Percentiles rank a stretch among this genome's conserved stretches.
phyloP scores from a whole-genome alignment of 108 stramenopile species.

The Mediolabrus comicus region DNA sequence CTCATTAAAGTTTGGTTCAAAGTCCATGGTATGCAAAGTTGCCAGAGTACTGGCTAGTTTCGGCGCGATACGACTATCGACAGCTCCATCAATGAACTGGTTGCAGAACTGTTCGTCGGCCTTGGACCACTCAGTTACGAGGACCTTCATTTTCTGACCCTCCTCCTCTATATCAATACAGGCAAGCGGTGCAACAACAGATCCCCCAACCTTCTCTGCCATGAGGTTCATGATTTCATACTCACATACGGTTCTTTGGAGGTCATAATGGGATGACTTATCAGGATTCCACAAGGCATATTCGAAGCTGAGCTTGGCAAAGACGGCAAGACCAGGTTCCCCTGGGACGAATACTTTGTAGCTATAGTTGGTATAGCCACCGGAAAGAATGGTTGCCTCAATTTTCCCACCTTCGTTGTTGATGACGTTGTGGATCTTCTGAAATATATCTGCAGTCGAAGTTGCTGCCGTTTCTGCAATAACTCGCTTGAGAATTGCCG shows the following conservation, averaged over 20 bases:
- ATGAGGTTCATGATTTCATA: slow-evolving; percentile 30
- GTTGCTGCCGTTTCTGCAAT: background rate
- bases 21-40: slow-evolving; percentile 36
- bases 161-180: slow-evolving; percentile 32
- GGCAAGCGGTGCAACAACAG: slow-evolving; percentile 25
- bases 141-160: slow-evolving; percentile 47
- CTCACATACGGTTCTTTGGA: slow-evolving; percentile 34
- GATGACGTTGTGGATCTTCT: slow-evolving; percentile 6
- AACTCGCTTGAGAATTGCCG: background rate
- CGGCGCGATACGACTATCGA: slow-evolving; percentile 50
- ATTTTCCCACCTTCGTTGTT: slow-evolving; percentile 14
- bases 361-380: slow-evolving; percentile 39
- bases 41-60: slow-evolving; percentile 50
- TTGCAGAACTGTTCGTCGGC: slow-evolving; percentile 47
- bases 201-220: slow-evolving; percentile 10
- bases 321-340: slow-evolving; percentile 21
- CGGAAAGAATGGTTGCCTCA: slow-evolving; percentile 12
- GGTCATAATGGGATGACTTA: slow-evolving; percentile 10
- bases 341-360: slow-evolving; percentile 29
- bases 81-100: slow-evolving; percentile 53
- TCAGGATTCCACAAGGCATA: slow-evolving; percentile 45
- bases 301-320: slow-evolving; percentile 39
- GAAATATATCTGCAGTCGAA: background rate
- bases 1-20: slow-evolving; percentile 47
- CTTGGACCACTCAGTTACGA: slow-evolving; percentile 53